Base-by-base conservation (phyloP, 805 yeast species). In the Schizosaccharomyces osmophilus region DNA sequence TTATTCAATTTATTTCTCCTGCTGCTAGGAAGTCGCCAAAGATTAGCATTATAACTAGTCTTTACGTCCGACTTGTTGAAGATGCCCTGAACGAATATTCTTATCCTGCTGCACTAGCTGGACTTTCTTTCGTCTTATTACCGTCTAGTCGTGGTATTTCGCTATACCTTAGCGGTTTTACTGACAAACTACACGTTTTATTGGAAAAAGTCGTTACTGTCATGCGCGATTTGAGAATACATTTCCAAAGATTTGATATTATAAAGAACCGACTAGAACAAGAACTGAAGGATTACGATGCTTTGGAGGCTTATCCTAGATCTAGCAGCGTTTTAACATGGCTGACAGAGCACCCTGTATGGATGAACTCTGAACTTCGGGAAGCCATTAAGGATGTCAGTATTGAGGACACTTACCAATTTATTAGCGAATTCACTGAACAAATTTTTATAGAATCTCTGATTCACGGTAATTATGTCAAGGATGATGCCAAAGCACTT, bases 81-180 rank as follows among this genome's bases (percentile, higher is more conserved):
- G 96, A 89, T 68, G 80, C 79, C 43, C 74, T 93, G 64, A 81
- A 81, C 66, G 89, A 87, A 67, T 73, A 82, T 61, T 80, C 87
- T 9, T 90, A 90, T 67, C 84, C 85, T 68, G 97, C 98, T 0
- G 78, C 81, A 8, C 76, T 88, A 62, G 95, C 93, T 1, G 93
- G 93, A 0, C 76, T 87, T 62, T 73, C 77, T 61, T 81, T 82
- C 63, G 72, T 76, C 1, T 75, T 89, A 51, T 71, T 76, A 39
- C 73, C 79, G 63, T 79, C 83, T 62, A 78, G 83, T 64, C 87
- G 83, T 65, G 95, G 96, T 0, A 67, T 89, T 51, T 78, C 79
- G 48, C 68, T 90, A 55, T 79, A 79, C 59, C 74, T 87, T 26
- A 74, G 77, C 48, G 98, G 98, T 1, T 93, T 83, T 70, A 86